Percentiles rank a stretch among this genome's conserved stretches.
phyloP scores from a whole-genome alignment of 208 protist species.

The Leishmania arabica region DNA sequence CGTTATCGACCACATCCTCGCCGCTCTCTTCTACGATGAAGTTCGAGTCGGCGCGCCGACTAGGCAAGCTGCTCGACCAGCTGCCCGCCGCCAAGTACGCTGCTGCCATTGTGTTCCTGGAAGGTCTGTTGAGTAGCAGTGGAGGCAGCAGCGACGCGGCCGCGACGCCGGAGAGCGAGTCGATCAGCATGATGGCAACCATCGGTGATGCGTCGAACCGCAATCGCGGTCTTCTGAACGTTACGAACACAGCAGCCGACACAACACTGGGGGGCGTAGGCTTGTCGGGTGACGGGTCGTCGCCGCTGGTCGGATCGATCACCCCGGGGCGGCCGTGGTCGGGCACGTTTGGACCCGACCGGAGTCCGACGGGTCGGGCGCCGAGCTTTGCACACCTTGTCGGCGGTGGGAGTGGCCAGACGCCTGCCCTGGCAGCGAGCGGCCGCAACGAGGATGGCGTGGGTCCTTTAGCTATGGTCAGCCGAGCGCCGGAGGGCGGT shows the following conservation, averaged over 20 bases:
- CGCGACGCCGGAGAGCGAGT: conserved; percentile 10
- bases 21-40: conserved; percentile 15
- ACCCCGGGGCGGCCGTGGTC: conserved; percentile 8
- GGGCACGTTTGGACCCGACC: neutral
- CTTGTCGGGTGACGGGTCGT: conserved; percentile 2
- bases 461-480: neutral
- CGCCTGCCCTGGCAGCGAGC: neutral
- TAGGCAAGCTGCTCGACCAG: conserved; percentile 44
- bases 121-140: conserved; percentile 48
- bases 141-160: conserved; percentile 7
- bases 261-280: neutral
- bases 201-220: conserved; percentile 16
- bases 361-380: conserved; percentile 7
- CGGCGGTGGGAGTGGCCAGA: neutral
- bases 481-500: neutral
- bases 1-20: conserved; percentile 1
- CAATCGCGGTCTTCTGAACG: conserved; percentile 1
- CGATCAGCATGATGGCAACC: conserved; percentile 26
- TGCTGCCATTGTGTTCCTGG: conserved; percentile 61
- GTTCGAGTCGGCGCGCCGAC: conserved; percentile 22
- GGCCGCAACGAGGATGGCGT: neutral
- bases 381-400: conserved; percentile 8
- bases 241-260: neutral
- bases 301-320: conserved; percentile 1
- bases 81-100: conserved; percentile 56